Base-by-base conservation (phyloP, 805 yeast genomes). In the Metschnikowia colocasiae region DNA sequence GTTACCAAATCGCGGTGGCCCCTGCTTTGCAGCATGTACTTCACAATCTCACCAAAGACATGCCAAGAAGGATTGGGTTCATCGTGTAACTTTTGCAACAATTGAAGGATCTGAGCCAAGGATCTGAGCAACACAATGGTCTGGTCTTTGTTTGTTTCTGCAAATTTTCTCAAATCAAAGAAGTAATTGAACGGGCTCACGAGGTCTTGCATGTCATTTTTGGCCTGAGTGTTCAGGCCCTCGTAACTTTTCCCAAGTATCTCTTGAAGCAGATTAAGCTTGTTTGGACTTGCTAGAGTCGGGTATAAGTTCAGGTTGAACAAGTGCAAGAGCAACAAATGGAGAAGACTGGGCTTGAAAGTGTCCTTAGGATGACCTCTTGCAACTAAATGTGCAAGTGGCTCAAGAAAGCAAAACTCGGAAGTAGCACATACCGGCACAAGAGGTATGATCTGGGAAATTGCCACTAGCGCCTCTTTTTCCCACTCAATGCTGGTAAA, bases 1-100 rank as follows among this genome's bases (percentile, higher is more conserved):
- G 47, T 40, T 9, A 43, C 47, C 6, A 49, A 29, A 32, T 53
- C 57, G 6, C 53, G 47, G 22, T 45, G 47, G 1, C 51, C 45
- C 3, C 27, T 30, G 36, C 51, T 45, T 29, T 40, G 44, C 49
- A 52, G 50, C 48, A 50, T 44, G 15, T 47, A 18, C 5, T 42
- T 34, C 20, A 50, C 36, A 10, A 50, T 32, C 0, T 40, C 41
- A 6, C 45, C 43, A 27, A 45, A 42, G 23, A 45, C 27, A 3
- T 29, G 35, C 53, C 48, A 43, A 10, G 48, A 13, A 2, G 52
- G 53, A 15, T 29, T 43, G 6, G 53, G n/a, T 6, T 30, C 48
- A 4, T 19, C 34, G 13, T 37, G 25, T 8, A 50, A 25, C 26
- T 15, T 20, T 7, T 40, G 34, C 40, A 50, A 23, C n/a, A 39